Evolutionary conservation across 1,284 basidiomycete species (phyloP).

Genomic region (Marasmius tenuissimus): DNA sequence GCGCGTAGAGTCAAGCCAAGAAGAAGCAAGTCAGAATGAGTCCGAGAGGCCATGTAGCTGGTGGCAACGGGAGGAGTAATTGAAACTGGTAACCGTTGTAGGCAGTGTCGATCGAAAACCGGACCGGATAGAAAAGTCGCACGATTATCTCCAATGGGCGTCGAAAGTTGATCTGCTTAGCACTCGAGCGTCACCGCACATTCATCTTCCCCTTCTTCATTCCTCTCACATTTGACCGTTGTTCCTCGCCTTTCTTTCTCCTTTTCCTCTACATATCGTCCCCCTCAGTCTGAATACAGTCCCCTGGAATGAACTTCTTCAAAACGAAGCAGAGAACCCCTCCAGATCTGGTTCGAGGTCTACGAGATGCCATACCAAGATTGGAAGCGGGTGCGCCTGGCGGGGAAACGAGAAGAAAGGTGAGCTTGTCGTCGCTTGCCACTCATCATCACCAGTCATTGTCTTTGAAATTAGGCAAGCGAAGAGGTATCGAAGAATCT

Average conservation of each 20-base stretch:
- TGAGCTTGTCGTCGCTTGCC: slow-evolving; percentile 31
- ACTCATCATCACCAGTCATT: neutral
- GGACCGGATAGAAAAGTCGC: neutral
- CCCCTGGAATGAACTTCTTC: slow-evolving; percentile 85
- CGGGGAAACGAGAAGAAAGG: slow-evolving; percentile 78
- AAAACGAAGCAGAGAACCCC: slow-evolving; percentile 86
- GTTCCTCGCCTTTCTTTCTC: neutral
- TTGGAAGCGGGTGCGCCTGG: slow-evolving; percentile 76
- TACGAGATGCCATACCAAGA: slow-evolving; percentile 77
- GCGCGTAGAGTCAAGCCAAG: too few species aligned
- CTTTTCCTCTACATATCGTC: neutral
- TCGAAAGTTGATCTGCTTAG: neutral
- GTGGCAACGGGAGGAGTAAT: neutral
- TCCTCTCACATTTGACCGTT: neutral
- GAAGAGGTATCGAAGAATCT: slow-evolving; percentile 90
- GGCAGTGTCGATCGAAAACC: neutral
- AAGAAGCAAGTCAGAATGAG: too few species aligned
- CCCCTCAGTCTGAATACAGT: neutral
- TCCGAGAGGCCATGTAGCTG: too few species aligned
- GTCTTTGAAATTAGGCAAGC: slow-evolving; percentile 55
- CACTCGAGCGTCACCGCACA: neutral
- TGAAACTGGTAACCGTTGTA: neutral
- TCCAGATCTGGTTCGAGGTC: slow-evolving; percentile 77
- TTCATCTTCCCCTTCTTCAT: neutral
- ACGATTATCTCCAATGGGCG: neutral